These are phyloP conservation scores for Tephrocybe rancida DNA, from an alignment of 768 basidiomycete genomes.

Conservation along the genomic window DNA sequence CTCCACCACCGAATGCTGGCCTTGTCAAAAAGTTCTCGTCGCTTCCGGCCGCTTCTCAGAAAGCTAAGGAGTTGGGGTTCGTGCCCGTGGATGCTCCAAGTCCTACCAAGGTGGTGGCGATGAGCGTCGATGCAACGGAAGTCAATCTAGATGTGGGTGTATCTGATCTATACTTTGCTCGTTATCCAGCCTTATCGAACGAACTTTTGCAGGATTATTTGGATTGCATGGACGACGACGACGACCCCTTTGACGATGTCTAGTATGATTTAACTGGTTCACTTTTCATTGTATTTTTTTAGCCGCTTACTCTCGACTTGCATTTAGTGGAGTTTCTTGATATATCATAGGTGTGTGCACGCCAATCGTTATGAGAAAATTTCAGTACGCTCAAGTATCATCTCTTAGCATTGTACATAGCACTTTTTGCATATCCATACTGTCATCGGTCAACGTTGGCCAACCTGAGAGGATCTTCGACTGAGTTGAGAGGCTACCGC, in stretches of 20 bases:
- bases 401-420: too few relatives aligned
- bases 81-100: background rate
- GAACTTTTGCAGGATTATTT: constrained; percentile 14
- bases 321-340: too few relatives aligned
- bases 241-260: constrained; percentile 1
- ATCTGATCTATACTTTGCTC: background rate
- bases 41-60: background rate
- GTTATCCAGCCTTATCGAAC: background rate
- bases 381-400: too few relatives aligned
- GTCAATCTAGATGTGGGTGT: constrained; percentile 14
- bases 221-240: constrained; percentile 19
- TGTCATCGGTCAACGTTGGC: too few relatives aligned
- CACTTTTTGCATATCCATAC: too few relatives aligned
- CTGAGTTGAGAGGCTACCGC: too few relatives aligned
- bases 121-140: constrained; percentile 17
- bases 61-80: background rate
- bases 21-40: background rate
- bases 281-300: too few relatives aligned
- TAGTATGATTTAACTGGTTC: too few relatives aligned
- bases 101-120: background rate
- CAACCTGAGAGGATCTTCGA: too few relatives aligned
- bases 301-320: too few relatives aligned
- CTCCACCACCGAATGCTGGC: constrained; percentile 6
- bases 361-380: too few relatives aligned
- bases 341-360: too few relatives aligned